Conservation (phyloP, 257 asterid species). For the Solanum bulbocastanum region DNA sequence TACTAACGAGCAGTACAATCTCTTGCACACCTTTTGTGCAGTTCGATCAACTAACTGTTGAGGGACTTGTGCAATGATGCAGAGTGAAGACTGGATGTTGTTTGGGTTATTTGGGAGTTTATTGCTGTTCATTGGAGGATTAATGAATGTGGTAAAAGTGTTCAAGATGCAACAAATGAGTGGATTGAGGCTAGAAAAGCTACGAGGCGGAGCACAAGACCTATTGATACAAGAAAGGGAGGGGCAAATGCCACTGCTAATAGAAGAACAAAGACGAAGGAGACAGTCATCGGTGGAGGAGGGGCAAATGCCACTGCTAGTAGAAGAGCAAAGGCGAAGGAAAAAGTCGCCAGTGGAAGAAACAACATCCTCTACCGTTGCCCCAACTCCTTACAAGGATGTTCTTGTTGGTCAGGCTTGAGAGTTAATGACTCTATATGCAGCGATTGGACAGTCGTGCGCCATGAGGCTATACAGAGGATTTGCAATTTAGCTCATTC, state of each 20-base stretch:
- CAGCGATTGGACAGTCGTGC: not conserved
- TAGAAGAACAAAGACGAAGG: constrained; percentile 18
- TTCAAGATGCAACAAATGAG: constrained; percentile 65
- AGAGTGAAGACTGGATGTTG: constrained; percentile 68
- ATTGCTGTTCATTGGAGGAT: constrained; percentile 53
- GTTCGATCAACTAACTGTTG: not conserved
- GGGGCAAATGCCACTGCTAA: constrained; percentile 44
- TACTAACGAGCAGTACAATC: not conserved
- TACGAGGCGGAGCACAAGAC: constrained; percentile 82
- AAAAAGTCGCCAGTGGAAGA: constrained; percentile 7
- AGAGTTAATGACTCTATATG: not conserved
- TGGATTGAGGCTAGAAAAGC: constrained; percentile 61
- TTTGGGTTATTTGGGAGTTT: constrained; percentile 53
- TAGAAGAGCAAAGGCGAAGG: constrained; percentile 19
- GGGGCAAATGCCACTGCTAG: constrained; percentile 27
- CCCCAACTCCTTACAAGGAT: constrained; percentile 53
- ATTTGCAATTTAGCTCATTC: not conserved
- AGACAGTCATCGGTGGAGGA: constrained; percentile 9
- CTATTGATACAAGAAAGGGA: constrained; percentile 35
- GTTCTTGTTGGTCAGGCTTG: constrained; percentile 40
- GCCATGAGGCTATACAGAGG: not conserved
- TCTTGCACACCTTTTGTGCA: not conserved
- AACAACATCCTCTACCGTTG: not conserved
- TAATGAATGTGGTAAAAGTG: constrained; percentile 66
- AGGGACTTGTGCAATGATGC: constrained; percentile 1